Evolutionary conservation across 495 filamentous ascomycete genomes (phyloP).

Genomic region (Aspergillus bertholletiae): DNA sequence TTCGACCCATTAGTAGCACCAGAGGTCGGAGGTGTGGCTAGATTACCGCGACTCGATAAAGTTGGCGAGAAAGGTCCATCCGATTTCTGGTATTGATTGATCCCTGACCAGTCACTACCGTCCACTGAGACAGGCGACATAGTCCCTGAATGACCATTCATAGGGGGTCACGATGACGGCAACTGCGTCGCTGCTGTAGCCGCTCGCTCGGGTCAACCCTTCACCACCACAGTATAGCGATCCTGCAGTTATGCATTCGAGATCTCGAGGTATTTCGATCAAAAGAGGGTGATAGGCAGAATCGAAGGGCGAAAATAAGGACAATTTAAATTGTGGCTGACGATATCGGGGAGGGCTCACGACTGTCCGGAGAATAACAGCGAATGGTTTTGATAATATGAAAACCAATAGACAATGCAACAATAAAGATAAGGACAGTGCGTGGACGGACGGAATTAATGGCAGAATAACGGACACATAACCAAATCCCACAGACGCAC

Average conservation of each 20-base stretch:
- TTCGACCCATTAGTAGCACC: constrained; percentile 60
- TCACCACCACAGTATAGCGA: constrained; percentile 1
- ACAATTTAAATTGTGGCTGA: constrained; percentile 11
- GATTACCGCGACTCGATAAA: constrained; percentile 54
- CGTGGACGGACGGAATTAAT: constrained; percentile 14
- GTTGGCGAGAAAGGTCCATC: constrained; percentile 53
- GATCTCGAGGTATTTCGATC: background rate
- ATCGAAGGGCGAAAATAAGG: background rate
- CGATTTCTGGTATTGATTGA: constrained; percentile 66
- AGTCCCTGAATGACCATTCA: constrained; percentile 63
- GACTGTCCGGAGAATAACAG: background rate
- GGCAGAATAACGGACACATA: constrained; percentile 10
- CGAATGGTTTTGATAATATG: background rate
- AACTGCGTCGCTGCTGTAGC: background rate
- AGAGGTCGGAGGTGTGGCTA: constrained; percentile 69
- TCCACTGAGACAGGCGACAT: constrained; percentile 82
- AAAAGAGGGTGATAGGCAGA: constrained; percentile 10
- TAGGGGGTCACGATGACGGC: constrained; percentile 23
- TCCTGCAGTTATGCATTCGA: constrained; percentile 18
- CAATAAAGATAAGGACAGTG: background rate
- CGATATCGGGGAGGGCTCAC: background rate
- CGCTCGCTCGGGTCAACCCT: background rate
- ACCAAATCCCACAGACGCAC: constrained; percentile 3
- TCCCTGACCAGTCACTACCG: constrained; percentile 84
- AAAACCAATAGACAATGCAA: background rate